Base-by-base conservation (phyloP, 345 rosid species). In the thale cress (Arabidopsis thaliana) region DNA sequence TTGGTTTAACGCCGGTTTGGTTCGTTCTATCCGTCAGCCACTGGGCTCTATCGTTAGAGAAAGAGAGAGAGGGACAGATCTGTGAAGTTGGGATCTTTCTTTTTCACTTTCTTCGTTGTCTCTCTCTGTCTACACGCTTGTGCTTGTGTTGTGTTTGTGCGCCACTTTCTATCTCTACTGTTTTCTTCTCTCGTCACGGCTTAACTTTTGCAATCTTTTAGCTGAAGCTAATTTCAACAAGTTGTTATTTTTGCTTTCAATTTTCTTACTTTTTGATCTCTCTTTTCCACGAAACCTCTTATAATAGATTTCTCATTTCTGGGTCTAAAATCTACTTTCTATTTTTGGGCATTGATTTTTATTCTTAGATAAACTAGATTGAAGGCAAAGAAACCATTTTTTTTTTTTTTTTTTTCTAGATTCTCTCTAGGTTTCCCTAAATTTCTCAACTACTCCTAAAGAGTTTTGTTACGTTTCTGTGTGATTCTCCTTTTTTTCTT, bases 41-140 rank as follows among this genome's bases (percentile, higher is more conserved):
- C 34, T 58, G 56, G 56, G 32, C 16, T 59, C 1, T 30, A 44
- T 51, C 48, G 74, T 14, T 60, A 58, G 42, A 62, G 71, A 16
- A 16, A 51, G 74, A 30, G 70, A 28, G 32, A 51, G 74, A 30
- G 72, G 50, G 72, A 77, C 72, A 65, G 77, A 78, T 78, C 77
- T 72, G 77, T 34, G 77, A 72, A 59, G 73, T 72, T 65, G 2
- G 37, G 58, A 78, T 78, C 77, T 78, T 78, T 72, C 69, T 55
- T 77, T 75, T 78, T 34, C 68, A 65, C 76, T 78, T 71, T 65
- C 72, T 28, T 78, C 76, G 66, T 78, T 78, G 73, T 72, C 81
- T 65, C 48, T 78, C 69, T 72, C 69, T 78, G 61, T 64, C 76
- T 38, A 70, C 61, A 71, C 76, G 71, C 81, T 78, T 69, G 79